Evolutionary conservation across 2,329 filamentous ascomycete genomes (phyloP), one percentile per base, ranked within the genome.

Genomic region (Pseudogymnoascus destructans): DNA sequence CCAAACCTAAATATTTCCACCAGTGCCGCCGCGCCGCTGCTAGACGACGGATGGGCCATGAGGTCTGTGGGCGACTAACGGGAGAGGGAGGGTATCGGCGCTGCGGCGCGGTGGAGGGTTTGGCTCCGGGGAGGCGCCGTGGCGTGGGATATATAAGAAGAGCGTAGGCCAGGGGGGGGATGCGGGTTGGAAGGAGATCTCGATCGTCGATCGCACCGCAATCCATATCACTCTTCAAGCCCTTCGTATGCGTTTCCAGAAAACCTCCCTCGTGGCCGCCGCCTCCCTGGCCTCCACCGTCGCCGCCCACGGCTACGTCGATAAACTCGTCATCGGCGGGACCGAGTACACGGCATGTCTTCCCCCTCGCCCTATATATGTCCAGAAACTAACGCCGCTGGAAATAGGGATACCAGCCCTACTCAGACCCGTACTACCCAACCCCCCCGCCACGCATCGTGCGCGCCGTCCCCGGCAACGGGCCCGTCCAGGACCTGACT

Each of bases 391-490:
- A 58, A 49, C 5, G 3, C 30, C 46, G 59, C 40, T 57, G 58
- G 13, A 61, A 60, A 57, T 23, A 52, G 49, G 67, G 69, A 65
- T 67, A 68, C 58, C 65, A 73, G 59, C 73, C 73, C 9, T 70
- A 75, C 63, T 61, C 65, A 25, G 74, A 77, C 64, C 74, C 74
- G 0, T 77, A 77, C 66, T 69, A 62, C 54, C 67, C 58, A 59
- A 67, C 68, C 10, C 61, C 58, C 52, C 76, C 77, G 13, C 63
- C 76, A 42, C 73, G 79, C n/a, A 76, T 82, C 66, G 79, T 79
- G n/a, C 77, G 80, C 15, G 71, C 73, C 6, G 75, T 83, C 59
- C 73, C 77, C 59, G 79, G 79, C 35, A 82, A 82, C 67, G 79
- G 80, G 3, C 79, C 80, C 0, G 74, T 83, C 19, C 69, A 77